Evolutionary conservation across 805 yeast genomes (phyloP).

Genomic region (Sungouiozyma ichnusensis): DNA sequence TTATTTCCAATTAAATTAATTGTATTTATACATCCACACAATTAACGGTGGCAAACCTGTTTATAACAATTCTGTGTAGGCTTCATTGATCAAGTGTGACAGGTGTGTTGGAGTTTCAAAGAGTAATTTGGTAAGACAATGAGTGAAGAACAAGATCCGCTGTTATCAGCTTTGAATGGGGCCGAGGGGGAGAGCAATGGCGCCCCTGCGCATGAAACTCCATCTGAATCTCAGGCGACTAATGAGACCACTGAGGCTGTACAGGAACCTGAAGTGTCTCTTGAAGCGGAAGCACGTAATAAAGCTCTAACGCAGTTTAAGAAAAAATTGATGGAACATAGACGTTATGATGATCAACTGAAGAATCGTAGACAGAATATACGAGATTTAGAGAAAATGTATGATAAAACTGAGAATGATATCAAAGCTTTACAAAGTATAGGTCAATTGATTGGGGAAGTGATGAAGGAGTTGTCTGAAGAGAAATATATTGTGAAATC

Average conservation of each 20-base stretch:
- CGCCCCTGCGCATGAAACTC: constrained; percentile 6
- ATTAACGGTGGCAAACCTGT: not conserved
- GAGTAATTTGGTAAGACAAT: constrained; percentile 17
- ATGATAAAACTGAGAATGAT: constrained; percentile 90
- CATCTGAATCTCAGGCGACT: constrained; percentile 13
- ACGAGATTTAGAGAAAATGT: constrained; percentile 72
- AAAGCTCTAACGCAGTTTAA: constrained; percentile 71
- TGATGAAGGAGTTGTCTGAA: constrained; percentile 86
- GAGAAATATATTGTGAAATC: constrained; percentile 95
- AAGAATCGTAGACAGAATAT: constrained; percentile 75
- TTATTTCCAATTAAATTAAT: too few species aligned
- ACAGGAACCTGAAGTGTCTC: constrained; percentile 35
- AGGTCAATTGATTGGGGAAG: constrained; percentile 96
- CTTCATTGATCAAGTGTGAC: not conserved
- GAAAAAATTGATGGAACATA: constrained; percentile 80
- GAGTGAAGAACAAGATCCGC: constrained; percentile 68
- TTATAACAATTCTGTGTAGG: not conserved
- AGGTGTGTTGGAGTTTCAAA: too few species aligned
- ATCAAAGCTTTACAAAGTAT: constrained; percentile 94
- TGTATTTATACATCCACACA: not conserved
- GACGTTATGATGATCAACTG: constrained; percentile 87
- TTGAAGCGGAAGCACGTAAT: constrained; percentile 48
- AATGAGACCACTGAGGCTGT: constrained; percentile 17
- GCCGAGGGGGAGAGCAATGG: constrained; percentile 6
- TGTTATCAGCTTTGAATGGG: constrained; percentile 47